Conservation (phyloP, 2,329 filamentous ascomycete species). For the Ascochyta koolunga region DNA sequence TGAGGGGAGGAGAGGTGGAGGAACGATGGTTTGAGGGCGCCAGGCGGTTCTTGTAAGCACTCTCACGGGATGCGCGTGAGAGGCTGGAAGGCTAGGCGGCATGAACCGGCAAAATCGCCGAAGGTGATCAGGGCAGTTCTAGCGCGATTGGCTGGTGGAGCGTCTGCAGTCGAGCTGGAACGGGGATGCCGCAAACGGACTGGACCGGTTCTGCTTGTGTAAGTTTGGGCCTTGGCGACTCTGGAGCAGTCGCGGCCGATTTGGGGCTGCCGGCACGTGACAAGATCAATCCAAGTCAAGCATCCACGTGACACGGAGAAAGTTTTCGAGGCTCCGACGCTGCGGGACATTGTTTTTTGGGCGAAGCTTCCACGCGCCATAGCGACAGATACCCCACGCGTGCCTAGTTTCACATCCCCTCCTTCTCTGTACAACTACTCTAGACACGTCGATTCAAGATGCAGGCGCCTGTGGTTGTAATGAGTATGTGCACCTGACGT, state of each 20-base stretch:
- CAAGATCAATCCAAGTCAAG: too few species aligned
- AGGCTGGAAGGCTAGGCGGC: constrained; percentile 37
- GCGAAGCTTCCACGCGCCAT: constrained; percentile 14
- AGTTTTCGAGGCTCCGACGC: not conserved
- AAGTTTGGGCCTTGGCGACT: not conserved
- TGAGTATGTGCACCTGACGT: constrained; percentile 64
- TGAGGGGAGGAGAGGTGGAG: constrained; percentile 45
- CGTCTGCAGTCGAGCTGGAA: constrained; percentile 5
- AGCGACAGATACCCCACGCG: constrained; percentile 35
- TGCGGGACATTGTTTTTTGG: constrained; percentile 17
- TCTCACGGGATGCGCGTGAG: constrained; percentile 41
- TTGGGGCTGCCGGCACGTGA: not conserved
- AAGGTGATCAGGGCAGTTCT: constrained; percentile 26
- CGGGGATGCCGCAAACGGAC: constrained; percentile 7
- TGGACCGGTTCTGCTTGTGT: not conserved
- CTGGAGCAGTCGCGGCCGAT: too few species aligned
- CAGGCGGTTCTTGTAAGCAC: constrained; percentile 44
- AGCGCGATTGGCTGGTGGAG: constrained; percentile 25
- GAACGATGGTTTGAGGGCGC: constrained; percentile 43
- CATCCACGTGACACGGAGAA: constrained; percentile 10
- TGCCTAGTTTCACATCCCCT: constrained; percentile 21
- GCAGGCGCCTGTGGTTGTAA: constrained; percentile 78
- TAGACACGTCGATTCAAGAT: constrained; percentile 56
- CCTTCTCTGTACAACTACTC: constrained; percentile 20
- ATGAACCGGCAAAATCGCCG: constrained; percentile 27